Percentiles rank a stretch among this genome's conserved stretches.
Conservation (phyloP, 495 filamentous ascomycete species). For the Chaetomium cochliodes region DNA sequence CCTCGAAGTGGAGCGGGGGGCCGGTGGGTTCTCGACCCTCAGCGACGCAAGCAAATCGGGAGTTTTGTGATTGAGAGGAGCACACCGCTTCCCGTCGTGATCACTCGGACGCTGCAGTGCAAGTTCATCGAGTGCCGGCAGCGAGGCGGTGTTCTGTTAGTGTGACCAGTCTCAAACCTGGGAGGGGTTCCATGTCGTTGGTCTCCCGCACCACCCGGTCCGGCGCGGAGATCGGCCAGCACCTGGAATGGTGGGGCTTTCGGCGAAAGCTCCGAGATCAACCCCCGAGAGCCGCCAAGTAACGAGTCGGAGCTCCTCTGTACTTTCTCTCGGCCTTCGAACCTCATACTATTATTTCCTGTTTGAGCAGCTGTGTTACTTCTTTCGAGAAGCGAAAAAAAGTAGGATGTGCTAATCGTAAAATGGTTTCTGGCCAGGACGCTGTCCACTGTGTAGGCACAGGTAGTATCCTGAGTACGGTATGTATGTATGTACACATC, state of each 20-base stretch:
- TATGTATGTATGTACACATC: not conserved
- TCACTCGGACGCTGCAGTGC: not conserved
- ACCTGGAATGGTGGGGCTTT: conserved; percentile 1
- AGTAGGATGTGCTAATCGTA: not conserved
- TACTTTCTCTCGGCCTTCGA: not conserved
- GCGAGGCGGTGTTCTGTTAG: not conserved
- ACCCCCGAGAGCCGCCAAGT: not conserved
- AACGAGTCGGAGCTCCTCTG: not conserved
- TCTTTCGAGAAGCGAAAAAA: not conserved
- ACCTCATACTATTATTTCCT: too few species aligned
- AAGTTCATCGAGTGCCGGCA: not conserved
- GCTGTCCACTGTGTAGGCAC: too few species aligned
- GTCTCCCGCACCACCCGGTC: not conserved
- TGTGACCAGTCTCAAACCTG: not conserved
- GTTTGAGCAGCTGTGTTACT: not conserved
- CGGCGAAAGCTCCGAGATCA: not conserved
- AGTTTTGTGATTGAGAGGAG: not conserved
- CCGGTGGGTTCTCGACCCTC: not conserved
- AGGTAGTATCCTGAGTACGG: too few species aligned
- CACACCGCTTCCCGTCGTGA: conserved; percentile 2
- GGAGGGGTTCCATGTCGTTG: conserved; percentile 5
- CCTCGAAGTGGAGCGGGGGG: too few species aligned
- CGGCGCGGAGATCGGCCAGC: not conserved
- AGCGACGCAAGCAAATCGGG: not conserved
- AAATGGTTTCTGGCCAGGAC: not conserved